Evolutionary conservation across 257 asterid genomes (phyloP).

Genomic region (Capsicum chinense): DNA sequence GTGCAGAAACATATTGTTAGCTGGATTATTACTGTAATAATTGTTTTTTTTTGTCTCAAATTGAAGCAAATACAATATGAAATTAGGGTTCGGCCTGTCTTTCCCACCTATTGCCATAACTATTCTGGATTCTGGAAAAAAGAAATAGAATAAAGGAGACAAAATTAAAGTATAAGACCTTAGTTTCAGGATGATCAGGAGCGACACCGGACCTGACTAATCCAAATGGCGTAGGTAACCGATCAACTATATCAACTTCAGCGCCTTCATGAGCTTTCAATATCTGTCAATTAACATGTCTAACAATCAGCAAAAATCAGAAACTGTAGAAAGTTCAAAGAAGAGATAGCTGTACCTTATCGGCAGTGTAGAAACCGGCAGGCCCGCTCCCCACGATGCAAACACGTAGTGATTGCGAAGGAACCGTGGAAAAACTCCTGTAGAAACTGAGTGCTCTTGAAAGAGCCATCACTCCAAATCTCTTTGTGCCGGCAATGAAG

Average conservation of each 20-base stretch:
- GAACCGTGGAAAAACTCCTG: constrained; percentile 53
- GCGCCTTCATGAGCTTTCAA: constrained; percentile 73
- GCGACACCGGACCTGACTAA: constrained; percentile 95
- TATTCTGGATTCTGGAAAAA: background rate
- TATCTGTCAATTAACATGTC: constrained; percentile 45
- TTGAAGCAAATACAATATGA: background rate
- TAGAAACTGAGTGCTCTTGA: constrained; percentile 41
- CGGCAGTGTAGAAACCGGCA: constrained; percentile 92
- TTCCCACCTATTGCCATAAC: background rate
- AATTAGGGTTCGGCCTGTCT: background rate
- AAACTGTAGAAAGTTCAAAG: background rate
- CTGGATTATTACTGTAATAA: background rate
- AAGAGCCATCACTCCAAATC: constrained; percentile 41
- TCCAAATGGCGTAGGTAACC: constrained; percentile 93
- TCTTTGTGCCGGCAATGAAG: background rate
- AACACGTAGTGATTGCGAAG: constrained; percentile 60
- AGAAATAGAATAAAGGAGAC: background rate
- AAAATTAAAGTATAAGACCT: constrained; percentile 46
- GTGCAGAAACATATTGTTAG: background rate
- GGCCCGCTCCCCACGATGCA: constrained; percentile 97
- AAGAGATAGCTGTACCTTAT: constrained; percentile 53
- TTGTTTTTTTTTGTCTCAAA: background rate
- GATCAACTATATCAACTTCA: constrained; percentile 87
- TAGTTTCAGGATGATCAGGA: constrained; percentile 98
- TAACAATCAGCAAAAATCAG: background rate